phyloP scores from a whole-genome alignment of 306 rosid genomes.

The Lotus japonicus region DNA sequence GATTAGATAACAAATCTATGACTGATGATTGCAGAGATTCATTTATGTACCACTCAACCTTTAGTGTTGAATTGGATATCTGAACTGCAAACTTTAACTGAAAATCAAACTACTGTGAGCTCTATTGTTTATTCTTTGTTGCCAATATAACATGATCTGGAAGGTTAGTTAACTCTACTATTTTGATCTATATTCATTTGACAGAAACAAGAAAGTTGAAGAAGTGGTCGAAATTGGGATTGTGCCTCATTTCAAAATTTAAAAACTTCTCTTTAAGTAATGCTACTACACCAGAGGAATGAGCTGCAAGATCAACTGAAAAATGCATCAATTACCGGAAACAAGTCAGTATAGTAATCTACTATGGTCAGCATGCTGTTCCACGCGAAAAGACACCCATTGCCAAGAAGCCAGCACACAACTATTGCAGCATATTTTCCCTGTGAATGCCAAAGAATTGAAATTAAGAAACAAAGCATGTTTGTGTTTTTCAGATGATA shows the following conservation, averaged over 20 bases:
- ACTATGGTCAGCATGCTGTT: constrained; percentile 84
- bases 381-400: constrained; percentile 82
- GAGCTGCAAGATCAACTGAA: not conserved
- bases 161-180: not conserved
- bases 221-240: not conserved
- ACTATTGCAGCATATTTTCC: constrained; percentile 53
- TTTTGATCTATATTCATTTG: not conserved
- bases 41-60: not conserved
- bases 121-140: not conserved
- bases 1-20: not conserved
- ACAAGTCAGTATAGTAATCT: constrained; percentile 72
- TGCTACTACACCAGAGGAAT: not conserved
- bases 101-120: not conserved
- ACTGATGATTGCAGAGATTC: not conserved
- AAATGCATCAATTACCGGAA: constrained; percentile 52
- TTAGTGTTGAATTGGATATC: not conserved
- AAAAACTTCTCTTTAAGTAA: not conserved
- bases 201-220: not conserved
- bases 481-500: not conserved
- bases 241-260: not conserved
- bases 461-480: constrained; percentile 5
- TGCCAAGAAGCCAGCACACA: constrained; percentile 90
- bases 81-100: not conserved
- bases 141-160: not conserved
- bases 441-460: constrained; percentile 26